Base-by-base conservation (phyloP, 495 filamentous ascomycete genomes). In the Ascobolus immersus region DNA sequence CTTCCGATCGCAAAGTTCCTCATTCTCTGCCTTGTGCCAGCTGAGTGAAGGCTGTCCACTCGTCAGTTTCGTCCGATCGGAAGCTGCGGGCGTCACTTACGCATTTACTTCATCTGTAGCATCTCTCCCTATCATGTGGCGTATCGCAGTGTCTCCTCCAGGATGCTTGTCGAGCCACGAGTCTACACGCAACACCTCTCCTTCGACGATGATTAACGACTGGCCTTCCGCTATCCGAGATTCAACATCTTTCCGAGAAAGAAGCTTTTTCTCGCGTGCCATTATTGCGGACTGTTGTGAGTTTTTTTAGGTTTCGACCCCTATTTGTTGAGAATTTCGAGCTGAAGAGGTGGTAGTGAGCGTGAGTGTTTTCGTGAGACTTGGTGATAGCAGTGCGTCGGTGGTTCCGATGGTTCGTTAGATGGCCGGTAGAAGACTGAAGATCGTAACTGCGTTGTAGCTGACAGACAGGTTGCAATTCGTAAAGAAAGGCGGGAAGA, bases 81-180 rank as follows among this genome's bases (percentile, higher is more conserved):
- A 22, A 21, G 26, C 6, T 12, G 27, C 27, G 29, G 21, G 37
- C 23, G 33, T 39, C 6, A 70, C 78, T 36, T 64, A 92, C 78
- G 67, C 73, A 53, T 75, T 80, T 45, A 93, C 72, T 54, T 94
- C 86, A 52, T 93, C 80, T 12, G 86, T 93, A 23, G 79, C 89
- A 69, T 96, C 86, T 55, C 78, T 66, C 33, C 86, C 86, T 32
- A 96, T 71, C 80, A 94, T 84, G 50, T 96, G 86, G 52, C 66
- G 58, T 39, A 96, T 91, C 15, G 89, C 64, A 53, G 79, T 90
- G 44, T 82, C 75, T 29, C 86, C 86, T 35, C 86, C 86, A 11
- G 86, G 86, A 46, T 96, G 86, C 47, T 70, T 94, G 32, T 65
- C 64, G 21, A 84, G 58, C 75, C 77, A 96, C 19, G 74, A 61